A percentile compares a stretch with the other conserved stretches of the same genome.
These are phyloP conservation scores for Saposhnikovia divaricata DNA, from an alignment of 129 eudicot species.

Conservation along the genomic window DNA sequence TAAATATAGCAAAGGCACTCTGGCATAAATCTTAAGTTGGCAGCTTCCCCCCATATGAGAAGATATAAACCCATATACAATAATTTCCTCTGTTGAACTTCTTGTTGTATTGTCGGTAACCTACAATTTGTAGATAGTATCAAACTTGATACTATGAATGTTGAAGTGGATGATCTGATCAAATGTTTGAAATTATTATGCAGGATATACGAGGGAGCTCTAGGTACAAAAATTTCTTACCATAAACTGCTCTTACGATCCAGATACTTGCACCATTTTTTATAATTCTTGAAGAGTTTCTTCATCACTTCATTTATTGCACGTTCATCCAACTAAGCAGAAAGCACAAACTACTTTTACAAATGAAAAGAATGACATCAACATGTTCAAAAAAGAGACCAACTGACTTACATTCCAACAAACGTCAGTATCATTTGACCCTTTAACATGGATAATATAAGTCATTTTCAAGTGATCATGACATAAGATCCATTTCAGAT, in stretches of 20 bases:
- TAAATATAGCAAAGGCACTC: constrained; percentile 97
- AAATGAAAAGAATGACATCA: constrained; percentile 1
- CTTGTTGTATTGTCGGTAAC: constrained; percentile 96
- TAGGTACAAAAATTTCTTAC: constrained; percentile 30
- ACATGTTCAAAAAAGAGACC: neutral
- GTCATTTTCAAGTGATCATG: neutral
- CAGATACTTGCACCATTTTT: constrained; percentile 97
- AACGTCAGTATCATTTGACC: neutral
- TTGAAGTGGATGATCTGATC: neutral
- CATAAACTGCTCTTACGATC: constrained; percentile 95
- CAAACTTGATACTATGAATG: neutral
- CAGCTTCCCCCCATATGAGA: constrained; percentile 99
- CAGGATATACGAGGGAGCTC: neutral
- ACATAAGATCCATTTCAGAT: neutral
- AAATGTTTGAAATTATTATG: neutral
- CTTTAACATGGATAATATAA: neutral
- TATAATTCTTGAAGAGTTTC: constrained; percentile 92
- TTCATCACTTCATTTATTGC: constrained; percentile 96
- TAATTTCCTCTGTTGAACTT: constrained; percentile 90
- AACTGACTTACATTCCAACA: neutral
- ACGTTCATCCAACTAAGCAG: constrained; percentile 82
- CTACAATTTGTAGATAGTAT: constrained; percentile 25
- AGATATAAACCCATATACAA: constrained; percentile 94
- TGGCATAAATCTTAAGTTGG: constrained; percentile 97
- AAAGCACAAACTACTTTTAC: neutral